Evolutionary conservation across 2,329 filamentous ascomycete genomes (phyloP).

Genomic region (Emydomyces testavorans): DNA sequence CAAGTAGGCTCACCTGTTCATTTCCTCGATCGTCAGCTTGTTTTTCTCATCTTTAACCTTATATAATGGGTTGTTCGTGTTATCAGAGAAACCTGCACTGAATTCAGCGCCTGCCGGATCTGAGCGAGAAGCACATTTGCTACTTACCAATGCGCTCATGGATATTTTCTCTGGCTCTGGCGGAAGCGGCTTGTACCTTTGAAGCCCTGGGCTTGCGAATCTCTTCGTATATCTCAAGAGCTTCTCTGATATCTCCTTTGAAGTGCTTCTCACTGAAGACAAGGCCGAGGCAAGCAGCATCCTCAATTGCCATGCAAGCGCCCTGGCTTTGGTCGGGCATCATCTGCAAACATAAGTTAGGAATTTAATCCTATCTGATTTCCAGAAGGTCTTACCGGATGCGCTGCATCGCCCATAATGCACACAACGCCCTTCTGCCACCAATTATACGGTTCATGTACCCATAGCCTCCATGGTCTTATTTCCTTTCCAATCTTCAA

Average conservation of each 20-base stretch:
- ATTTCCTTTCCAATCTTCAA: conserved; percentile 52
- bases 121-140: background rate
- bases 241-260: conserved; percentile 39
- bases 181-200: conserved; percentile 46
- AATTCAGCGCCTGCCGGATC: background rate
- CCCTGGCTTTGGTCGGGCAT: conserved; percentile 60
- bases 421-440: conserved; percentile 43
- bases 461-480: conserved; percentile 54
- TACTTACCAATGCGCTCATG: conserved; percentile 48
- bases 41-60: conserved; percentile 51
- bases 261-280: conserved; percentile 44
- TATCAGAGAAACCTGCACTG: conserved; percentile 19
- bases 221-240: conserved; percentile 42
- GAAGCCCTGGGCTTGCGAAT: conserved; percentile 46
- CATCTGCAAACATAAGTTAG: conserved; percentile 33
- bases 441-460: conserved; percentile 52
- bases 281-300: conserved; percentile 52
- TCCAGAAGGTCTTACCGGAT: conserved; percentile 39
- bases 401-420: conserved; percentile 54
- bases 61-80: conserved; percentile 33
- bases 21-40: conserved; percentile 57
- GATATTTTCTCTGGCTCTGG: conserved; percentile 50
- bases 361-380: background rate
- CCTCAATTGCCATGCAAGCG: conserved; percentile 58
- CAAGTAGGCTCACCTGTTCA: conserved; percentile 46